These are phyloP conservation scores for Nidula microcarpa DNA, from an alignment of 768 basidiomycete genomes.

Conservation along the genomic window DNA sequence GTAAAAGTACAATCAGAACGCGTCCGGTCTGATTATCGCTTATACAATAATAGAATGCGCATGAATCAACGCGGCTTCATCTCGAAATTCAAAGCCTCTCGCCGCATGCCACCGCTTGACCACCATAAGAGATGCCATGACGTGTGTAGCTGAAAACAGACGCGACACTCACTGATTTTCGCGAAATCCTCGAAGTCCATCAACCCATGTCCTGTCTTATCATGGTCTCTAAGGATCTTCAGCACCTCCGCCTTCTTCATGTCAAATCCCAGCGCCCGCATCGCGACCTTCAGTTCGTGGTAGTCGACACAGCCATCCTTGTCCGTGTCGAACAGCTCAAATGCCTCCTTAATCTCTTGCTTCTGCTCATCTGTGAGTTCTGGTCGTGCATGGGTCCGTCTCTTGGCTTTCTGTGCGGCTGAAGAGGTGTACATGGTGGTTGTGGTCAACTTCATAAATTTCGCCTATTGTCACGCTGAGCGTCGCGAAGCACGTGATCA, in stretches of 20 bases:
- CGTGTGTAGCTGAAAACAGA: background rate
- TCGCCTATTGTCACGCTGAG: background rate
- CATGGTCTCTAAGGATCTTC: slow-evolving; percentile 88
- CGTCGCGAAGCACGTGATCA: background rate
- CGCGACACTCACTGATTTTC: slow-evolving; percentile 73
- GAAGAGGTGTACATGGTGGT: slow-evolving; percentile 59
- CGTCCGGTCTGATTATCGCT: too few relatives aligned
- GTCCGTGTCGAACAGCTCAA: slow-evolving; percentile 98
- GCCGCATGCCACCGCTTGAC: too few relatives aligned
- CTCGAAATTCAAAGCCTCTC: too few relatives aligned
- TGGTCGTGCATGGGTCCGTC: slow-evolving; percentile 72
- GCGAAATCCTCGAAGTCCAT: slow-evolving; percentile 95
- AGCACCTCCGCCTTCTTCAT: slow-evolving; percentile 98
- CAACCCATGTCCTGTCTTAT: slow-evolving; percentile 75
- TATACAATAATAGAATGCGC: background rate
- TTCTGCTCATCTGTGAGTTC: slow-evolving; percentile 87
- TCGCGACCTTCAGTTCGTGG: slow-evolving; percentile 98
- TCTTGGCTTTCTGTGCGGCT: slow-evolving; percentile 68
- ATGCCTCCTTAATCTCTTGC: slow-evolving; percentile 97
- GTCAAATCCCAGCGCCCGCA: slow-evolving; percentile 97
- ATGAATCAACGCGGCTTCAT: too few relatives aligned
- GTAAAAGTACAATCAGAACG: background rate
- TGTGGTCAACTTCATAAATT: background rate
- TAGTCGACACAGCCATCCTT: slow-evolving; percentile 96
- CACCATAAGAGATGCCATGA: too few relatives aligned